These are phyloP conservation scores for Paraleonurus japonicus DNA, from an alignment of 257 asterid species.

Conservation along the genomic window DNA sequence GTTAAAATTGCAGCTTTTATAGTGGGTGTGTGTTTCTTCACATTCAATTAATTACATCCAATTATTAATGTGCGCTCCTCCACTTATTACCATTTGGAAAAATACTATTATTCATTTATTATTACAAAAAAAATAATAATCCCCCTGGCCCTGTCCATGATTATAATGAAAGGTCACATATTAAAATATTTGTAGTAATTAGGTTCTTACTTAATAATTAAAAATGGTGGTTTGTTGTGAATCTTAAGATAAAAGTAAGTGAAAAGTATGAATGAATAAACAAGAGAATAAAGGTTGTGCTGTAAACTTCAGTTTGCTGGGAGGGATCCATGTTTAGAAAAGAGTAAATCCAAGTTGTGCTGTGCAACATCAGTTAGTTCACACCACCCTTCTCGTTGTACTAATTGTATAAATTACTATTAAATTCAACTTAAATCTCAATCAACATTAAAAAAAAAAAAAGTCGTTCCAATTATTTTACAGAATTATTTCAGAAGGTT, in stretches of 20 bases:
- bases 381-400: neutral
- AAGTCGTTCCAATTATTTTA: too few relatives aligned
- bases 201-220: neutral
- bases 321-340: neutral
- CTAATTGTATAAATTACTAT: too few relatives aligned
- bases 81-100: neutral
- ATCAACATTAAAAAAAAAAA: too few relatives aligned
- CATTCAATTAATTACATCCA: neutral
- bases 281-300: constrained; percentile 17
- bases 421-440: too few relatives aligned
- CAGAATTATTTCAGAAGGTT: too few relatives aligned
- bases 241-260: constrained; percentile 17
- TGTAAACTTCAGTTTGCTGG: constrained; percentile 37
- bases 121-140: too few relatives aligned
- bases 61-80: neutral
- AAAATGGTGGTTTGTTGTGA: constrained; percentile 5
- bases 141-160: too few relatives aligned
- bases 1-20: neutral
- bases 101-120: too few relatives aligned
- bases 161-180: too few relatives aligned
- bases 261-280: neutral
- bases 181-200: neutral
- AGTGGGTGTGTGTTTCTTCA: neutral
- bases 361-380: constrained; percentile 24
- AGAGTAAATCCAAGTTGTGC: constrained; percentile 2